Evolutionary conservation across 768 basidiomycete genomes (phyloP), one percentile per base, ranked within the genome.

Genomic region (Hygrocybe coccinea): DNA sequence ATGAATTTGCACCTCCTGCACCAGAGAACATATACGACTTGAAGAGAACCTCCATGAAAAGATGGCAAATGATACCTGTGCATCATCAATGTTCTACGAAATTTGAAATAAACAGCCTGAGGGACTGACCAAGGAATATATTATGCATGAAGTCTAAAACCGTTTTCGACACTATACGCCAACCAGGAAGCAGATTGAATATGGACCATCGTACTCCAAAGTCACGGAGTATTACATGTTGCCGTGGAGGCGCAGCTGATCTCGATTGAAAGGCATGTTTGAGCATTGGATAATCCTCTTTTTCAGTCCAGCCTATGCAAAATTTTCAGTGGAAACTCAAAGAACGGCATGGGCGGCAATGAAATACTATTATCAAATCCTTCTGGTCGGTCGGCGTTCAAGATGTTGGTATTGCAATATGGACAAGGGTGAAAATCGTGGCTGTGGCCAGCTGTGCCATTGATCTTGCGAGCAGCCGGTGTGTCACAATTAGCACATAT

Each of bases 61-160:
- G 3, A 29, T 29, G 29, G 29, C 29, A 3, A 29, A 29, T 29
- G 8, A 29, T 29, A 29, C 29, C 29, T 29, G 29, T 4, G 29
- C 8, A 8, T 29, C n/a, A n/a, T n/a, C n/a, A n/a, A n/a, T n/a
- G n/a, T n/a, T n/a, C n/a, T 29, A 29, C 29, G 29, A 29, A 29
- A 8, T 29, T 8, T 4, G 29, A 3, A 8, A 29, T 4, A 3
- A 29, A 29, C 8, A 29, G 8, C 29, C 29, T 29, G 29, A 29
- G 4, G 8, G 29, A 29, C 50, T n/a, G n/a, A 29, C 29, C 29
- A 29, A 29, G 29, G 29, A 29, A 29, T 8, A 29, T 8, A 37
- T 62, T 62, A 48, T 68, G 69, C 67, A 69, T 68, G 53, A 70
- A 67, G 51, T 70, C 67, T 1, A 70, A 58, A 0, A 59, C 59